Evolutionary conservation across 225 moss, liverwort and hornwort species (phyloP), one percentile per base, ranked within the genome.

Genomic region (Marchantia polymorpha): DNA sequence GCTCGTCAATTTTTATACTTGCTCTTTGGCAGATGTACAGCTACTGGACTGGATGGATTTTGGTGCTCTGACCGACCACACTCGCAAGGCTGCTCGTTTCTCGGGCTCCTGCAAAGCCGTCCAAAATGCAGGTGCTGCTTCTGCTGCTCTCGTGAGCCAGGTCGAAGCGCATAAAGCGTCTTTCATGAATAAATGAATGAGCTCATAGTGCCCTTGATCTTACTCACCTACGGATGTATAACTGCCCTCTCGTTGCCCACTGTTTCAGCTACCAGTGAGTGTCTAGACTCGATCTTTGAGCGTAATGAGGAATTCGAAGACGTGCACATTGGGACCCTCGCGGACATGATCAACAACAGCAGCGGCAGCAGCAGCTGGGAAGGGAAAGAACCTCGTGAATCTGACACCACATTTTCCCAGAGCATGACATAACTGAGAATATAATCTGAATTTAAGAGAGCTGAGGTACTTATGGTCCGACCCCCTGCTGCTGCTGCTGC

Each of bases 21-120:
- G 86, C 8, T 2, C 48, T 94, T 60, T 94, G 96, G 92, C 96
- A 96, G 69, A 93, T 92, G 25, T 96, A 96, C 79, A 91, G 92
- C 86, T 97, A 93, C 84, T 97, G 94, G 96, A 86, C 94, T 52
- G n/a, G n/a, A 87, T 94, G 87, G 39, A n/a, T n/a, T n/a, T n/a
- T n/a, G 96, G 96, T 27, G 92, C 96, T 27, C 90, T 97, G 46
- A 90, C 93, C 27, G 93, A 94, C 58, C 86, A 96, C 73, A 92
- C 92, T 31, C 87, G 83, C 7, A 76, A 52, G 26, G 92, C 93
- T 7, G 94, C 96, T 63, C 89, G 92, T 52, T 92, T 87, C 77
- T 75, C 94, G 0, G 94, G 96, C 19, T 94, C 94, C 65, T 97
- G 93, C 85, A 97, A 93, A 73, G 89, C 96, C 20, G 82, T 93